Evolutionary conservation across 2,329 filamentous ascomycete species (phyloP), one percentile per base, ranked within the genome.

Genomic region (Scytalidium sp.): DNA sequence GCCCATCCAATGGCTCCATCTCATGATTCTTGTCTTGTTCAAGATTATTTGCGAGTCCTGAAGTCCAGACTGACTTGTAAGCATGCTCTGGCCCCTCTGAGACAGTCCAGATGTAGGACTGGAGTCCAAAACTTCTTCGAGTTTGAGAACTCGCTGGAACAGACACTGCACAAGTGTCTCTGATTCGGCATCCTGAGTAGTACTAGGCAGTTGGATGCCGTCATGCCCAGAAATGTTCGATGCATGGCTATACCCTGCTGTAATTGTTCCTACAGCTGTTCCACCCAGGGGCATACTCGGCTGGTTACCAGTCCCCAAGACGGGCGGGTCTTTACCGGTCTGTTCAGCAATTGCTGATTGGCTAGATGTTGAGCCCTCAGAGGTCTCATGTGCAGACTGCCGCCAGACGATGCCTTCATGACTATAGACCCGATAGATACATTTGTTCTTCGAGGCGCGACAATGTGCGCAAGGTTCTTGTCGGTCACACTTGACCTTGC

Each of bases 401-500:
- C 29, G 42, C 21, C 40, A 43, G n/a, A 23, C 17, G 19, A 47
- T 19, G 27, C 9, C 3, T 17, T 45, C 43, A 44, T 54, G 46
- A 41, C 29, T 27, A 47, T 55, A 57, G n/a, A 53, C 21, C 27
- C 56, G 60, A 49, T 60, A 70, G 11, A 47, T 57, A 47, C 68
- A 72, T 10, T 55, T 55, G 43, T 53, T 57, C 41, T 60, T 61
- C 10, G 57, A 50, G 2, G 60, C 54, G 4, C 64, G 56, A 54
- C 68, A 72, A 51, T 66, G 64, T 17, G 50, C 45, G 49, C 69
- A 73, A 4, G 70, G 70, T 19, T 64, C 58, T 9, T 59, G 63
- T 9, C 68, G 62, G 47, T 72, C 66, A 50, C 70, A 73, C 43
- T 69, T 71, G 60, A 72, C 65, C 57, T 73, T 73, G 41, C 70